Evolutionary conservation across 1,139 yeast species (phyloP).

Genomic region (Pichia sp.): DNA sequence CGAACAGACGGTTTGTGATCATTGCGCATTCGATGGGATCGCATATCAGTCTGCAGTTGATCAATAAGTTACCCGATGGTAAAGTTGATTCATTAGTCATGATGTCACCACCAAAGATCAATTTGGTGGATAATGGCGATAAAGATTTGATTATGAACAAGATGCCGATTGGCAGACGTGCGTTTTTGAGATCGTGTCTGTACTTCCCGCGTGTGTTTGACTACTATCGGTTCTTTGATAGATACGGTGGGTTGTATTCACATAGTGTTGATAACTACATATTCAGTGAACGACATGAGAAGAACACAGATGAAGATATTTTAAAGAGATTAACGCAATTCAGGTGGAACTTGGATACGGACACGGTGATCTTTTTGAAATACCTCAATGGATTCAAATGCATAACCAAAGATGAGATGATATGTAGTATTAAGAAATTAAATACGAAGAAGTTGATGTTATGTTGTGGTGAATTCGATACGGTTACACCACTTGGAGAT

Average conservation of each 20-base stretch:
- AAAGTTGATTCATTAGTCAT: slow-evolving; percentile 47
- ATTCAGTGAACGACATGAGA: slow-evolving; percentile 22
- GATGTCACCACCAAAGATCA: slow-evolving; percentile 52
- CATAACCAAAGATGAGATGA: slow-evolving; percentile 45
- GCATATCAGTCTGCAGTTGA: slow-evolving; percentile 49
- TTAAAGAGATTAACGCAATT: slow-evolving; percentile 57
- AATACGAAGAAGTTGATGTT: slow-evolving; percentile 6
- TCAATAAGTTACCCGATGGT: slow-evolving; percentile 39
- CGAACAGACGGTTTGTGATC: slow-evolving; percentile 49
- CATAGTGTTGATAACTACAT: slow-evolving; percentile 43
- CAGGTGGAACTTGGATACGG: slow-evolving; percentile 69
- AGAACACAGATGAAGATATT: slow-evolving; percentile 23
- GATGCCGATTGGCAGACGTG: slow-evolving; percentile 17
- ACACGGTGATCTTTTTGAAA: slow-evolving; percentile 51
- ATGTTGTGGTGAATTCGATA: slow-evolving; percentile 54
- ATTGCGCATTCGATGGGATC: slow-evolving; percentile 82
- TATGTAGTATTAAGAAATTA: slow-evolving; percentile 14
- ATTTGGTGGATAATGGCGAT: slow-evolving; percentile 24
- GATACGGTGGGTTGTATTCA: slow-evolving; percentile 61
- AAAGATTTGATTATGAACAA: slow-evolving; percentile 16
- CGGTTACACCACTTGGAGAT: slow-evolving; percentile 47
- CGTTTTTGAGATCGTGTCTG: slow-evolving; percentile 26
- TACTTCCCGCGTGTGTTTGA: slow-evolving; percentile 55
- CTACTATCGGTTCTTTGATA: slow-evolving; percentile 55
- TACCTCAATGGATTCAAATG: slow-evolving; percentile 50